These are phyloP conservation scores for Peronospora farinosa DNA, from an alignment of 352 stramenopile species.

Conservation along the genomic window DNA sequence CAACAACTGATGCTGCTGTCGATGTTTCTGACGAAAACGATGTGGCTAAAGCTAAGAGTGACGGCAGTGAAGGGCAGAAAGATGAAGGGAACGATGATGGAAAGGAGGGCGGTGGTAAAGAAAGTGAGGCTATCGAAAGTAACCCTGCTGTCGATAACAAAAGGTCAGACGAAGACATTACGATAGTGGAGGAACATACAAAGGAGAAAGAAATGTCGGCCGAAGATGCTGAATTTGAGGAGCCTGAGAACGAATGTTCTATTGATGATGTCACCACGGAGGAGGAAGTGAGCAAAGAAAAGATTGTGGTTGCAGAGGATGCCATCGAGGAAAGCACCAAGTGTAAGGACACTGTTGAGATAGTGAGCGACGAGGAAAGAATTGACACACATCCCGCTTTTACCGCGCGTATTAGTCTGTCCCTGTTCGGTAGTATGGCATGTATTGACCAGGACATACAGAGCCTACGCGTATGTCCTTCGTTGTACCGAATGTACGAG, in stretches of 20 bases:
- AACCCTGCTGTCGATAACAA: conserved; percentile 1
- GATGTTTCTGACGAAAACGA: conserved; percentile 10
- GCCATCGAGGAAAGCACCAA: conserved; percentile 2
- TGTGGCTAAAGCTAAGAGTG: background rate
- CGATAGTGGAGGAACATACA: conserved; percentile 1
- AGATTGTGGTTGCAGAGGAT: conserved; percentile 1
- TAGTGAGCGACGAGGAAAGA: conserved; percentile 4
- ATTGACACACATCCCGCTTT: conserved; percentile 4
- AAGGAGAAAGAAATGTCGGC: conserved; percentile 4
- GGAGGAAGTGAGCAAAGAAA: conserved; percentile 12
- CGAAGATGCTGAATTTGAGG: conserved; percentile 5
- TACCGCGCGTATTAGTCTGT: conserved; percentile 41
- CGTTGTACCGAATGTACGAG: conserved; percentile 60
- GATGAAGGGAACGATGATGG: conserved; percentile 3
- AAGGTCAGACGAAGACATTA: background rate
- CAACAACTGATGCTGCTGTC: background rate
- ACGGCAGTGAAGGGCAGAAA: background rate
- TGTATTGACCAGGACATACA: conserved; percentile 55
- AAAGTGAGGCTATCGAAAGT: background rate
- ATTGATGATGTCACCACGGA: conserved; percentile 14
- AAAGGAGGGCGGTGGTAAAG: conserved; percentile 4
- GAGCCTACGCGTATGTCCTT: conserved; percentile 56
- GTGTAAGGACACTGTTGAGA: conserved; percentile 1
- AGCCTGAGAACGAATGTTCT: conserved; percentile 5
- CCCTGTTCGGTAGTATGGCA: conserved; percentile 41